Base-by-base conservation (phyloP, 352 stramenopile genomes). In the Globisporangium mamillatum region DNA sequence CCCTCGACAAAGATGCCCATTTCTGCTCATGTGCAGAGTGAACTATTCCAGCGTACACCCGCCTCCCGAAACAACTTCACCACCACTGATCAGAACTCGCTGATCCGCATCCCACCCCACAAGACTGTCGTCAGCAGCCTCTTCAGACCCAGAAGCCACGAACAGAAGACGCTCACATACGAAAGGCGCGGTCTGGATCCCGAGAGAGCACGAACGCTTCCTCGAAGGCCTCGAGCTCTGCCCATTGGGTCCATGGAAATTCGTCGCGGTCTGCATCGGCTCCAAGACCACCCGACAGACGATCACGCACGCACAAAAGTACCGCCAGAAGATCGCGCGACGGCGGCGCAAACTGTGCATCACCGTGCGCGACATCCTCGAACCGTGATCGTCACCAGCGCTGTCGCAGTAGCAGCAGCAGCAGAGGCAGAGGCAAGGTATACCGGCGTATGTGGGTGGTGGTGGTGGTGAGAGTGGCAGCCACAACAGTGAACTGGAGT, bases 241-340 rank as follows among this genome's bases (percentile, higher is more conserved):
- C 44, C 73, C 75, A 1, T 78, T 69, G 14, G 75, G 75, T 14
- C 75, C 75, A 22, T 82, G 75, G 75, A 27, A 20, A 7, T 25
- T 59, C 3, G 14, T 59, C 0, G 53, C 53, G 5, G 24, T 14
- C 25, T 59, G 38, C 25, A 14, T 95, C 61, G 82, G 84, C 60
- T 86, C 87, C 44, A 92, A 93, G 66, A 93, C 87, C 10, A 90
- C 94, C 9, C 93, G 96, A 18, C 97, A 99, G 78, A 98, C 98
- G 53, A 92, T 92, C 83, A 92, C 85, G 25, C 85, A 93, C 67
- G 85, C 83, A 68, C 85, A 93, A 52, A 93, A 93, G 73, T 91
- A 93, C 67, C 83, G 82, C 52, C 83, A 93, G 71, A 92, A 93
- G 79, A 92, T 93, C 70, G 53, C 53, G 25, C 25, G 53, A 1